Percentiles rank a stretch among this genome's conserved stretches.
Evolutionary conservation across 306 rosid species (phyloP).

Genomic region (Sicyos baderoa): DNA sequence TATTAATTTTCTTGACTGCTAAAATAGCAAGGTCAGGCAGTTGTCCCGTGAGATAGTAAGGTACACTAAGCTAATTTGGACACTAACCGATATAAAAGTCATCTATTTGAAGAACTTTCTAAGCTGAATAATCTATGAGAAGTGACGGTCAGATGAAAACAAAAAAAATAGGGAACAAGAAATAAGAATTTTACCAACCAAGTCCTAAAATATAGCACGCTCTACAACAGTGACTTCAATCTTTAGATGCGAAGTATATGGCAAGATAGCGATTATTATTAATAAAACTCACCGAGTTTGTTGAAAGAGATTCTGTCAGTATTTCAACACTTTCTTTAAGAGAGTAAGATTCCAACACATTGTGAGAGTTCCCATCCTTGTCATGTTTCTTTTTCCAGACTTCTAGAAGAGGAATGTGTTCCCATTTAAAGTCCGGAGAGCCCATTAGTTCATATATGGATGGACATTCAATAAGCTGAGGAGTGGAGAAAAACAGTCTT

Average conservation of each 20-base stretch:
- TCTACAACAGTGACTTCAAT: neutral
- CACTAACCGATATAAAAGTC: too few species aligned
- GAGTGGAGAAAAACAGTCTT: slow-evolving; percentile 20
- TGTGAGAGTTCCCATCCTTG: slow-evolving; percentile 44
- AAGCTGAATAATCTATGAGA: neutral
- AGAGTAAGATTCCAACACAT: slow-evolving; percentile 65
- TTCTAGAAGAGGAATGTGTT: slow-evolving; percentile 57
- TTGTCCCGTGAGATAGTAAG: too few species aligned
- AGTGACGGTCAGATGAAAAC: neutral
- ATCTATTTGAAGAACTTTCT: neutral
- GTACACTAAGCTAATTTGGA: too few species aligned
- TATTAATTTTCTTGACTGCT: too few species aligned
- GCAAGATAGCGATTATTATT: slow-evolving; percentile 6
- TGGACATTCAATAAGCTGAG: slow-evolving; percentile 90
- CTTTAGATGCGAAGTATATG: too few species aligned
- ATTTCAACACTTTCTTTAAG: slow-evolving; percentile 49
- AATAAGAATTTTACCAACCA: neutral
- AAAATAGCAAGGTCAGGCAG: too few species aligned
- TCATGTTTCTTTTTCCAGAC: slow-evolving; percentile 61
- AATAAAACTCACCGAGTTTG: slow-evolving; percentile 66
- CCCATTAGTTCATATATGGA: slow-evolving; percentile 81
- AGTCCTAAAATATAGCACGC: neutral
- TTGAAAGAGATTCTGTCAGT: slow-evolving; percentile 57
- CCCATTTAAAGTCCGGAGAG: slow-evolving; percentile 56
- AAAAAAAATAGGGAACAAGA: neutral